Percentiles rank a stretch among this genome's conserved stretches.
phyloP scores from a whole-genome alignment of 2,329 filamentous ascomycete species.

The Onygenales sp. region DNA sequence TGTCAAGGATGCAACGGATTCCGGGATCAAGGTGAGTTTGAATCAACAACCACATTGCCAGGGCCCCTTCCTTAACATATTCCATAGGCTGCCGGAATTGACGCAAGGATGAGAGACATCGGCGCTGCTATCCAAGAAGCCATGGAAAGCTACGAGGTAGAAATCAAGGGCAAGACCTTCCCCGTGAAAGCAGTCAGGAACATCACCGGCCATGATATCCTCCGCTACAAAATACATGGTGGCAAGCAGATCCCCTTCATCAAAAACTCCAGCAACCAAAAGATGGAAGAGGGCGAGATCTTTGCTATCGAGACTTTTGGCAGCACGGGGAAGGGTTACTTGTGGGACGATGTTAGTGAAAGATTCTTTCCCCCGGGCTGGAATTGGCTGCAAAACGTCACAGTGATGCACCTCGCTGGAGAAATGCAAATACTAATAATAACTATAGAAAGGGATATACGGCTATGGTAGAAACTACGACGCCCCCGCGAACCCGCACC shows the following conservation, averaged over 20 bases:
- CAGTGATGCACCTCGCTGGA: no score
- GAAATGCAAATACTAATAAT: neutral
- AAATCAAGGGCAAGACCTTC: constrained; percentile 36
- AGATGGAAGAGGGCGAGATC: constrained; percentile 51
- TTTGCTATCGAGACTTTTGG: constrained; percentile 54
- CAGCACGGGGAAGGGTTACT: constrained; percentile 42
- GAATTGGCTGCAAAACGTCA: neutral
- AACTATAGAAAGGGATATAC: constrained; percentile 39
- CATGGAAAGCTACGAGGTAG: constrained; percentile 54
- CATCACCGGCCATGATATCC: constrained; percentile 47
- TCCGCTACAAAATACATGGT: constrained; percentile 47
- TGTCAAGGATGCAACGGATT: constrained; percentile 66
- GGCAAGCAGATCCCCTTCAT: constrained; percentile 47
- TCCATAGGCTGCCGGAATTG: constrained; percentile 42
- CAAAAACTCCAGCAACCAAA: constrained; percentile 39
- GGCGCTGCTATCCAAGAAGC: constrained; percentile 50
- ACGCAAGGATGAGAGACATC: constrained; percentile 46
- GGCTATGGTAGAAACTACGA: constrained; percentile 40
- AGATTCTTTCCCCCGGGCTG: neutral
- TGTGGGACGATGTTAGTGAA: constrained; percentile 36
- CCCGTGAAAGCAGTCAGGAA: constrained; percentile 48
- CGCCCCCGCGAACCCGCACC: constrained; percentile 22
- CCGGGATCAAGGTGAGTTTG: constrained; percentile 34
- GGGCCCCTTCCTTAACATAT: neutral
- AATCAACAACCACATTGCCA: neutral